These are phyloP conservation scores for Nitzschia palea DNA, from an alignment of 108 stramenopile species.

Conservation along the genomic window DNA sequence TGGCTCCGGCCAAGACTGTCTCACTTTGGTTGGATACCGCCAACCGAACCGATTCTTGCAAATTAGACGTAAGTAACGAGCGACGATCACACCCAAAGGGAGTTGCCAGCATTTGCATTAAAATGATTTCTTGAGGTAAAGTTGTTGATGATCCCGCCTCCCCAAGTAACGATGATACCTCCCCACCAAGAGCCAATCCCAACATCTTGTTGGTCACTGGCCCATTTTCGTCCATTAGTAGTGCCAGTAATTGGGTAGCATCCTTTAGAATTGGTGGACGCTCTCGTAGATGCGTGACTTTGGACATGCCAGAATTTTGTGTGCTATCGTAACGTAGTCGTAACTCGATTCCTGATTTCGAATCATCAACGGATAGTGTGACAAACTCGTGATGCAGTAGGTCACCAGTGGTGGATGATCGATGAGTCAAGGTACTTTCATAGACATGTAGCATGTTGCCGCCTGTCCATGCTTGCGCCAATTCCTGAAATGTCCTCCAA, in stretches of 20 bases:
- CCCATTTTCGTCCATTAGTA: neutral
- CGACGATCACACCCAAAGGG: constrained; percentile 32
- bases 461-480: constrained; percentile 13
- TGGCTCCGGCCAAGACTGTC: neutral
- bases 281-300: constrained; percentile 34
- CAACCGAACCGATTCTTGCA: neutral
- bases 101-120: constrained; percentile 9
- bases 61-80: neutral
- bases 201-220: constrained; percentile 27
- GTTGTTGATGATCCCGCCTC: neutral
- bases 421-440: constrained; percentile 12
- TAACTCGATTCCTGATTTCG: constrained; percentile 19
- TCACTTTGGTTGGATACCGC: neutral
- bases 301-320: constrained; percentile 26
- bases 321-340: constrained; percentile 29
- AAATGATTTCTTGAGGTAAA: neutral
- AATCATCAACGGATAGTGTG: constrained; percentile 3
- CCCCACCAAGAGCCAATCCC: constrained; percentile 24
- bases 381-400: constrained; percentile 33
- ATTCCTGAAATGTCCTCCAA: constrained; percentile 24
- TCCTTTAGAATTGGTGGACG: neutral
- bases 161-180: neutral
- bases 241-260: neutral
- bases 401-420: neutral
- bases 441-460: neutral